Evolutionary conservation across 441 rosid genomes (phyloP).

Genomic region (Pelargonium cotyledonis): DNA sequence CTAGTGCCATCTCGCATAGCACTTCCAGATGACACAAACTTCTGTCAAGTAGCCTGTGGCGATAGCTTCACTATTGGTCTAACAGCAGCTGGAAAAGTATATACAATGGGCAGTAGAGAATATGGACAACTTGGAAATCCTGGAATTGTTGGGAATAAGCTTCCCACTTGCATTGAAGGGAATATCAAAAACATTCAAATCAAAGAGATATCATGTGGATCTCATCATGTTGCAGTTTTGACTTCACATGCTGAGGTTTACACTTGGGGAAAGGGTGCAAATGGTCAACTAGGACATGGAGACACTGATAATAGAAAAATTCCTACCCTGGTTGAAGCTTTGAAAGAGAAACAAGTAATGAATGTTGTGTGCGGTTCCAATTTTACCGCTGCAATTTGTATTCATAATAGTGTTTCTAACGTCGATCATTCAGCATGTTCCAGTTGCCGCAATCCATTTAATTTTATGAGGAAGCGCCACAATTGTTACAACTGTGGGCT

Average conservation of each 20-base stretch:
- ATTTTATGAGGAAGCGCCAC: constrained; percentile 87
- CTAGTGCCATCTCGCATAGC: constrained; percentile 92
- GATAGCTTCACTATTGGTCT: constrained; percentile 86
- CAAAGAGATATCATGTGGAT: constrained; percentile 90
- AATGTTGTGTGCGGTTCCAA: constrained; percentile 79
- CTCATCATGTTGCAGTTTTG: constrained; percentile 88
- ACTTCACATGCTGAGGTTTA: constrained; percentile 86
- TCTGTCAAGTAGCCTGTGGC: constrained; percentile 89
- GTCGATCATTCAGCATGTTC: constrained; percentile 96
- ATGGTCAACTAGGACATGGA: constrained; percentile 94
- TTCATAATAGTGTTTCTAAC: constrained; percentile 88
- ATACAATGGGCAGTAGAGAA: constrained; percentile 89
- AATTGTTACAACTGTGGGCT: constrained; percentile 95
- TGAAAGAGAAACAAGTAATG: constrained; percentile 93
- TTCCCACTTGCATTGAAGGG: constrained; percentile 78
- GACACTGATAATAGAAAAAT: constrained; percentile 76
- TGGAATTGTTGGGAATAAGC: constrained; percentile 75
- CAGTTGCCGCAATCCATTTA: constrained; percentile 85
- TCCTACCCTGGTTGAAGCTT: constrained; percentile 73
- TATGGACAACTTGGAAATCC: constrained; percentile 93
- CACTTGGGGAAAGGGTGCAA: constrained; percentile 97
- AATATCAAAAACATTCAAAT: constrained; percentile 72
- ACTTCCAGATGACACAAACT: constrained; percentile 86
- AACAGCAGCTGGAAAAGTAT: constrained; percentile 74
- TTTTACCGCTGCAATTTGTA: constrained; percentile 90